Conservation (phyloP, 352 stramenopile species). For the Globisporangium okanoganense region DNA sequence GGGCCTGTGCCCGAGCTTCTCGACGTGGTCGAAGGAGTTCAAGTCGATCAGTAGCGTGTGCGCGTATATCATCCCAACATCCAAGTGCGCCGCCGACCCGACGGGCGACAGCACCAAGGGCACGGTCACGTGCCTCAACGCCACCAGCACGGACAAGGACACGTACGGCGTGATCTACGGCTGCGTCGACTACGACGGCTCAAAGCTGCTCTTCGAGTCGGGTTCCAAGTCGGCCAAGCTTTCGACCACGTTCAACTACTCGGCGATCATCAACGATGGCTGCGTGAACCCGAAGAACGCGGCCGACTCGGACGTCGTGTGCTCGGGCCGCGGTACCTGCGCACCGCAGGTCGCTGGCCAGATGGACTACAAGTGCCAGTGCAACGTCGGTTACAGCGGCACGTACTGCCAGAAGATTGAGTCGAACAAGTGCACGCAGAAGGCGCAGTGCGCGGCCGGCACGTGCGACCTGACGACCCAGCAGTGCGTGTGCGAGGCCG, state of each 20-base stretch:
- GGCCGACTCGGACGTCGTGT: constrained; percentile 55
- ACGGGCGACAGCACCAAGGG: constrained; percentile 37
- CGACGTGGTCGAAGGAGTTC: constrained; percentile 56
- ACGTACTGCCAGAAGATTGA: constrained; percentile 74
- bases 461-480: constrained; percentile 58
- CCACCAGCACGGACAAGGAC: constrained; percentile 21
- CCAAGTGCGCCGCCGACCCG: constrained; percentile 37
- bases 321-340: constrained; percentile 72
- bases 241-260: constrained; percentile 57
- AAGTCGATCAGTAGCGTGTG: constrained; percentile 71
- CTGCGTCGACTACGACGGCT: constrained; percentile 74
- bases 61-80: constrained; percentile 57
- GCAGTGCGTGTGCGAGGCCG: constrained; percentile 57
- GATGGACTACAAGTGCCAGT: constrained; percentile 62
- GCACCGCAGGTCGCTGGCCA: constrained; percentile 28
- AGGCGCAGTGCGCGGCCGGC: constrained; percentile 61
- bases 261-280: constrained; percentile 39
- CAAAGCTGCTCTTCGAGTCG: constrained; percentile 51
- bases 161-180: constrained; percentile 61
- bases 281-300: constrained; percentile 60
- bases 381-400: constrained; percentile 75
- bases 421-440: constrained; percentile 64
- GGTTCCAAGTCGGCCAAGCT: constrained; percentile 47
- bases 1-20: constrained; percentile 71
- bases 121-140: constrained; percentile 26